phyloP scores from a whole-genome alignment of 75 land plant genomes.

The Pinus taeda region DNA sequence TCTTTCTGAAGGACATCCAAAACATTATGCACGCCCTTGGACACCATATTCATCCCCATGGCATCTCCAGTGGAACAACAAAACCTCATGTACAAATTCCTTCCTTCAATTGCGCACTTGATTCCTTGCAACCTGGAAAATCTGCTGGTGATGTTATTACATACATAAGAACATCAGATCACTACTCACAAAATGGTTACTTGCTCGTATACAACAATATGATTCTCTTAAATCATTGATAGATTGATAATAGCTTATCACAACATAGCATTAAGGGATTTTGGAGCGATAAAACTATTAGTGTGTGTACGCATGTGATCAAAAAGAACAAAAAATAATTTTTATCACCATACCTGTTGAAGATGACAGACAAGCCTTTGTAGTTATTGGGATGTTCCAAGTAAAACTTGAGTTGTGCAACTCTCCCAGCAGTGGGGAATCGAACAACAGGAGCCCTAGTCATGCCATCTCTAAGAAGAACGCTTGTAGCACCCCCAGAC shows the following conservation, averaged over 20 bases:
- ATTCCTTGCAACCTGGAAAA: constrained; percentile 75
- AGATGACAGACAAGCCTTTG: constrained; percentile 47
- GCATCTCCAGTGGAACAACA: constrained; percentile 88
- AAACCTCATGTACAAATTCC: constrained; percentile 78
- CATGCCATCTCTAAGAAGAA: constrained; percentile 65
- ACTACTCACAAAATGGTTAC: neutral
- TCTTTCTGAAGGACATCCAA: constrained; percentile 56
- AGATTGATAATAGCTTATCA: no score
- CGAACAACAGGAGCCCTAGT: constrained; percentile 81
- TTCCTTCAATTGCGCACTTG: constrained; percentile 78
- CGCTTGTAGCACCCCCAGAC: constrained; percentile 63
- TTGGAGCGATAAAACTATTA: no score
- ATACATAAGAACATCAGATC: no score
- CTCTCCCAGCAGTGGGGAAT: constrained; percentile 46
- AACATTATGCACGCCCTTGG: constrained; percentile 87
- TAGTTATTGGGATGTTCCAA: constrained; percentile 69
- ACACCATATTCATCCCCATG: constrained; percentile 99
- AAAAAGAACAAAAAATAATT: neutral
- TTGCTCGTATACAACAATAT: no score
- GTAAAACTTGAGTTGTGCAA: constrained; percentile 69
- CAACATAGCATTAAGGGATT: no score
- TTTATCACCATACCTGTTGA: constrained; percentile 49
- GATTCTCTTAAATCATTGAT: no score
- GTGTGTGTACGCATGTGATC: no score
- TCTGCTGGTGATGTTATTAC: constrained; percentile 70